Base-by-base conservation (phyloP, 176 grass and related monocot genomes). In the Themeda triandra region DNA sequence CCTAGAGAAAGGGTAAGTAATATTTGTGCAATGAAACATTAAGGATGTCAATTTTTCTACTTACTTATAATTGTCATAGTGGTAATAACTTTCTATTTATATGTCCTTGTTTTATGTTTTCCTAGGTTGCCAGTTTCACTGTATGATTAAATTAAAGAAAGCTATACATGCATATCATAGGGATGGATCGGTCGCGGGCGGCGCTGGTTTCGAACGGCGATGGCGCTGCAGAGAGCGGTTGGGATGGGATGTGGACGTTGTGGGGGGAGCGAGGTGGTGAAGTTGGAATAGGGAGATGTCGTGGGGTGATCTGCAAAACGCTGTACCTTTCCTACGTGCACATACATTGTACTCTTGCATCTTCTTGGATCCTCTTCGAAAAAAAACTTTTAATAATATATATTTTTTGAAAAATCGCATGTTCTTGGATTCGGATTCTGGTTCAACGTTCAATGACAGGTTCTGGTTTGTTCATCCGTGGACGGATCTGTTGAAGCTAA, bases 201-300 rank as follows among this genome's bases (percentile, higher is more conserved):
- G 40, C 41, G 73, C 23, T 36, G 63, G 77, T 83, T 90, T 90
- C 88, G 88, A 90, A 90, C 67, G 88, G 88, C 49, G 80, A 66
- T 83, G 88, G 80, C 84, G 88, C 75, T 90, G 68, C 66, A 39
- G 83, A 85, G 78, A 83, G 84, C 88, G 79, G 88, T 86, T 90
- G 83, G 63, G 66, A 18, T 25, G 79, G n/a, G 78, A 11, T 77
- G 63, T 25, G 46, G 72, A 85, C 78, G 88, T 72, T 81, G 79
- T 8, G 79, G 44, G 13, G 12, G 29, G 8, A 54, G 75, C 49
- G 30, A 19, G 77, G 44, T 56, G 1, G n/a, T 13, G 8, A 19
- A 21, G 2, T 15, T 28, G 1, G 2, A 67, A 63, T 32, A 69
- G 0, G 0, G 18, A 0, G 0, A 19, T 73, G 0, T 28, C 4